Evolutionary conservation across 2,329 filamentous ascomycete species (phyloP), one percentile per base, ranked within the genome.

Genomic region (Grosmannia clavigera): DNA sequence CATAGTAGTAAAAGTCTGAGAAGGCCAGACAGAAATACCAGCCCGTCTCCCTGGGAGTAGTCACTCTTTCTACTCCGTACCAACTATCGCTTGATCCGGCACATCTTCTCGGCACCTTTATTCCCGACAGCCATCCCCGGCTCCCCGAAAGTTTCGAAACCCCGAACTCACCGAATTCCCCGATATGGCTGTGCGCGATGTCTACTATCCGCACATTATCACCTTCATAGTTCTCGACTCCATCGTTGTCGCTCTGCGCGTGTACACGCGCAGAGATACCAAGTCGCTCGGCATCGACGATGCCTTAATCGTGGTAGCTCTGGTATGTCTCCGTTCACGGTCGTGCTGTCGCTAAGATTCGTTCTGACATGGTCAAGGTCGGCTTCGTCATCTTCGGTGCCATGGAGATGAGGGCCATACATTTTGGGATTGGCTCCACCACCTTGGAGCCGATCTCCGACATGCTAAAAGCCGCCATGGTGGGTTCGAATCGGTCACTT

Each of bases 201-300:
- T 51, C 33, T 61, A 58, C 60, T 58, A 58, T 14, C 60, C 60
- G 22, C 56, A 58, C 57, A 58, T 61, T 11, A 61, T 58, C 57
- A 58, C 60, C 25, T 61, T 61, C 35, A 7, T 61, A 14, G 60
- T 61, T n/a, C 16, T 61, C 46, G 56, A 61, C 48, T 43, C 43
- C 1, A 27, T 50, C 7, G 60, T 61, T 19, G 60, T 61, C 38
- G 31, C 3, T 22, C 56, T 58, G 22, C 56, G 60, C 6, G n/a
- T 61, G 4, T 61, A 55, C 33, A 48, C 57, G 51, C 56, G 60
- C 16, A 5, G 58, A 10, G 51, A 2, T 11, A 56, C 46, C 16
- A 51, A 56, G 48, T 55, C 56, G 16, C 16, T 58, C 38, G 60
- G 60, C 31, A 56, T 51, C 43, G 60, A 61, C 29, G 60, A 61